A percentile compares a stretch with the other conserved stretches of the same genome.
Conservation (phyloP, 805 yeast species). For the Teunomyces stri region DNA sequence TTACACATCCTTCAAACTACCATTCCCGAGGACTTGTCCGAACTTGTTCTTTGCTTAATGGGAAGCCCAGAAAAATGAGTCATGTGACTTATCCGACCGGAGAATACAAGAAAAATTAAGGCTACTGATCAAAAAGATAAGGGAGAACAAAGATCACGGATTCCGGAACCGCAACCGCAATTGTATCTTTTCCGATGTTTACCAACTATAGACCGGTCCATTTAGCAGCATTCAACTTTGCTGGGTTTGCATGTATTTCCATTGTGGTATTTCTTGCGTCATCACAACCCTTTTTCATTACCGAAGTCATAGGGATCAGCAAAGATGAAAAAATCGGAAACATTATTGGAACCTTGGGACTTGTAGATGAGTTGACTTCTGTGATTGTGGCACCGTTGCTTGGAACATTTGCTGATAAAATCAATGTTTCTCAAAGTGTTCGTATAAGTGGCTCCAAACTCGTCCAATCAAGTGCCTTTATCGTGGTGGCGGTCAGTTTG, state of each 20-base stretch:
- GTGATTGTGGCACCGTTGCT: conserved; percentile 56
- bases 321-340: conserved; percentile 28
- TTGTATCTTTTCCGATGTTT: not conserved
- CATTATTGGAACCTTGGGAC: conserved; percentile 36
- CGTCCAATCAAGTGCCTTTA: conserved; percentile 48
- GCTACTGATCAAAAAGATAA: conserved; percentile 3
- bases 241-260: conserved; percentile 39
- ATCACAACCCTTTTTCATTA: conserved; percentile 40
- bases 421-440: conserved; percentile 21
- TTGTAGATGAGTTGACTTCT: conserved; percentile 58
- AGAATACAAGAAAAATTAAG: not conserved
- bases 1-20: too few relatives aligned
- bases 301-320: conserved; percentile 27
- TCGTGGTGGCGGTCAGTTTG: conserved; percentile 46
- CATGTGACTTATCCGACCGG: conserved; percentile 1
- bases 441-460: conserved; percentile 50
- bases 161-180: too few relatives aligned
- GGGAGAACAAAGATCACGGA: not conserved
- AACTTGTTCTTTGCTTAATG: too few relatives aligned
- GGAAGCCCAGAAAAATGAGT: not conserved
- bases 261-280: conserved; percentile 38
- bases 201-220: conserved; percentile 17
- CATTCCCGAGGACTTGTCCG: too few relatives aligned
- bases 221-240: conserved; percentile 31
- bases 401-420: conserved; percentile 61